Evolutionary conservation across 768 basidiomycete genomes (phyloP).

Genomic region (Phaffia australis): DNA sequence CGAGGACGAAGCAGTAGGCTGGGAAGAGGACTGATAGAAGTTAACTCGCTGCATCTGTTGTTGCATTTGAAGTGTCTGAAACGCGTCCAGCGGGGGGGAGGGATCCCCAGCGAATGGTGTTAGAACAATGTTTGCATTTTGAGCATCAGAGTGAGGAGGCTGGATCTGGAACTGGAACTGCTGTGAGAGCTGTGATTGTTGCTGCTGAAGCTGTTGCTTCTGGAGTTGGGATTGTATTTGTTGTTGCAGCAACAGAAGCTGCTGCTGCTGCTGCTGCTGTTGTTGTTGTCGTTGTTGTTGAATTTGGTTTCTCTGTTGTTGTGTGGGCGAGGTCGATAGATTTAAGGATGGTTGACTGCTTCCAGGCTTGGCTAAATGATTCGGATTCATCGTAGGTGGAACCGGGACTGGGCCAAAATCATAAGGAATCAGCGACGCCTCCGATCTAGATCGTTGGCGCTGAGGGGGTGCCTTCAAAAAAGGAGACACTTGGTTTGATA

Average conservation of each 20-base stretch:
- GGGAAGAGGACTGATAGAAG: no score
- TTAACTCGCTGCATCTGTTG: no score
- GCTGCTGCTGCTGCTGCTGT: background rate
- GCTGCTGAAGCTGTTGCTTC: no score
- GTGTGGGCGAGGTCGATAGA: background rate
- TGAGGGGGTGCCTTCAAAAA: constrained; percentile 14
- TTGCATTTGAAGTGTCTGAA: no score
- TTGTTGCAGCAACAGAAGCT: background rate
- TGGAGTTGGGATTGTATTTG: background rate
- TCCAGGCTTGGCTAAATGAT: background rate
- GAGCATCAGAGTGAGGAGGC: no score
- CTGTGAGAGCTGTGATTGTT: no score
- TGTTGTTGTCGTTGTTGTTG: background rate
- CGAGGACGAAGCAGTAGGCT: no score
- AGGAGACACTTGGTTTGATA: background rate
- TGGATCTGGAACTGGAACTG: no score
- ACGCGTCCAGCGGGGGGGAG: no score
- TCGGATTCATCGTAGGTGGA: constrained; percentile 22
- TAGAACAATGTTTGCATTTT: no score
- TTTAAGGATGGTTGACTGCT: constrained; percentile 1
- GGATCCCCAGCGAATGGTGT: no score
- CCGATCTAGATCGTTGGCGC: constrained; percentile 21
- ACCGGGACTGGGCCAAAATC: constrained; percentile 13
- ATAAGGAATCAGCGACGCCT: constrained; percentile 20
- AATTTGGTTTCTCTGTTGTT: constrained; percentile 6